A percentile compares a stretch with the other conserved stretches of the same genome.
Conservation (phyloP, 805 yeast species). For the Lachancea dasiensis region DNA sequence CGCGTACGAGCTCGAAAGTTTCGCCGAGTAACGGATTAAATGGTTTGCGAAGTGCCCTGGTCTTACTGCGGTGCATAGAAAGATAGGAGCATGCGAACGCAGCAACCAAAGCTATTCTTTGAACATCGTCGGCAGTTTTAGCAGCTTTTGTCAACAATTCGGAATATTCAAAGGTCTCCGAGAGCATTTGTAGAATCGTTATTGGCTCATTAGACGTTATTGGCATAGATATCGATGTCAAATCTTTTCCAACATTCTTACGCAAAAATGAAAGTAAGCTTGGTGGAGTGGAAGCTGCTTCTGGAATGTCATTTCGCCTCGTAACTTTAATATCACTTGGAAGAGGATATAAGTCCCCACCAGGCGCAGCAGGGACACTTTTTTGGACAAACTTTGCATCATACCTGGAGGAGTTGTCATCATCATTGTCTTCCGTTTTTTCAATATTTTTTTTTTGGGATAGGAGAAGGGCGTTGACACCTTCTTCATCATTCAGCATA, state of each 20-base stretch:
- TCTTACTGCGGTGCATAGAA: constrained; percentile 66
- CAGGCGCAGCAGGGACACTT: constrained; percentile 5
- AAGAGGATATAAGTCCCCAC: constrained; percentile 57
- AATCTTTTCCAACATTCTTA: constrained; percentile 88
- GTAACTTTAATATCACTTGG: constrained; percentile 40
- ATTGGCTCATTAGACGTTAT: constrained; percentile 91
- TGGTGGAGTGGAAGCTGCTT: constrained; percentile 69
- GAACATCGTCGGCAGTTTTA: constrained; percentile 44
- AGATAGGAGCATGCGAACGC: constrained; percentile 75
- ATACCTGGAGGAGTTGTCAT: constrained; percentile 9
- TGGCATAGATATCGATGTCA: constrained; percentile 84
- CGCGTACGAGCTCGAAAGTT: constrained; percentile 83
- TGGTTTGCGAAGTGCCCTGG: constrained; percentile 78
- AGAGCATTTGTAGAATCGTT: constrained; percentile 68
- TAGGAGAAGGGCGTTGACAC: constrained; percentile 7
- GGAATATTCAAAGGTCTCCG: constrained; percentile 77
- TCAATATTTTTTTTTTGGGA: constrained; percentile 3
- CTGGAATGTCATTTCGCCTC: constrained; percentile 54
- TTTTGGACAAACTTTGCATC: constrained; percentile 5
- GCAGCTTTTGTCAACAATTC: constrained; percentile 58
- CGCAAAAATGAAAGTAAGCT: constrained; percentile 72
- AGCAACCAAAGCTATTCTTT: constrained; percentile 58
- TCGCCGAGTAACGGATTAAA: constrained; percentile 94
- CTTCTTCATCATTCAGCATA: constrained; percentile 39
- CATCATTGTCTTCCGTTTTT: constrained; percentile 5